Evolutionary conservation across 495 filamentous ascomycete species (phyloP), one percentile per base, ranked within the genome.

Genomic region (Bombardia bombarda): DNA sequence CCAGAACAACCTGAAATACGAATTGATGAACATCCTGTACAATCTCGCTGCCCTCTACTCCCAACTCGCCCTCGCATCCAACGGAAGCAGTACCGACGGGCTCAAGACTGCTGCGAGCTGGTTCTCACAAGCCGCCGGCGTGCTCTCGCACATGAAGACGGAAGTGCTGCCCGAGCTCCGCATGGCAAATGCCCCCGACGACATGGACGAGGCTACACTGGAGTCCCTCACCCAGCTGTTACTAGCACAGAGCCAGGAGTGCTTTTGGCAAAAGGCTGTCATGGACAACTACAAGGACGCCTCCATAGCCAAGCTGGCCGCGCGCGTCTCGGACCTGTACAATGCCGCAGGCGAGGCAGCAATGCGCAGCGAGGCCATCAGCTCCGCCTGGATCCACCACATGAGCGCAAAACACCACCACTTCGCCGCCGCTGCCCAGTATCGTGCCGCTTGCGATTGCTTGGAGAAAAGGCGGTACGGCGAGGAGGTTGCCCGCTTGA

Each of bases 371-470:
- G 83, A 90, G 46, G 81, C 83, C 21, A 85, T 98, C 46, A 92
- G 86, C 52, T 87, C 82, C 34, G 86, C 94, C 43, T 97, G 92
- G 92, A 95, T 98, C 36, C 93, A 98, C 62, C 92, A 97, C 52
- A 92, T 92, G 79, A 86, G 84, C 4, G 92, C 92, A 2, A 98
- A 98, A 61, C 89, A 96, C 52, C 87, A 96, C 57, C 92, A 98
- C 59, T 96, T 98, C 62, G 92, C 92, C 22, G 93, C 87, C 1
- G 92, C 92, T 2, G 90, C 92, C 5, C 92, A 98, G 61, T 97
- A 87, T 52, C 76, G 92, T n/a, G 88, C 90, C 19, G 87, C 92
- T 4, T 80, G 87, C 39, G 90, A 97, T 50, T 93, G 87, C 51
- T 57, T 98, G 42, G 93, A 96, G 63, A 95, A 90, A 72, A 75